Base-by-base conservation (phyloP, 371 early-diverging fungal genomes). In the Furculomyces boomerangus region DNA sequence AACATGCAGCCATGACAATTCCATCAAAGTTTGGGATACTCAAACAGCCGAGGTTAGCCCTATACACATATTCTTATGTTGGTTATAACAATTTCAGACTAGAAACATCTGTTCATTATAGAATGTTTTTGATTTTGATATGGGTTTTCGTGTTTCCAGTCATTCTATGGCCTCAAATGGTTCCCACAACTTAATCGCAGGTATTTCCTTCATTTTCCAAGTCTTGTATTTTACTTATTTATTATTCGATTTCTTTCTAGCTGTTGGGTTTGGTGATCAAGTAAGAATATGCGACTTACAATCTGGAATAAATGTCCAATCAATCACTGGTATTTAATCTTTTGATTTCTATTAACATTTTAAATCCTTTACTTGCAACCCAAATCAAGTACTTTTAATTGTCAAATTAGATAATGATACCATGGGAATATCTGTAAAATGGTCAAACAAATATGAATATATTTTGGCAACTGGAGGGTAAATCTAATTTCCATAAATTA, bases 1-100 rank as follows among this genome's bases (percentile, higher is more conserved):
- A 0, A 84, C 83, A 14, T 78, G 80, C 0, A 84, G 88, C 2
- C 77, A 76, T 57, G 90, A 90, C 60, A 65, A 70, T 16, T 75
- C 77, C 2, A 65, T 90, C 18, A 81, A 80, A 56, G 76, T 85
- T 2, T 90, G 88, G 88, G 93, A 90, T 57, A 83, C 85, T 3
- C 79, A 7, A 10, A 22, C 46, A 8, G 5, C n/a, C 7, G n/a
- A 46, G 46, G 46, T 46, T 10, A 10, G 35, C 35, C 35, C 7
- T 46, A 46, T 27, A 27, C 24, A 27, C n/a, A 46, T 27, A 13
- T 14, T 10, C 14, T 24, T 14, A 13, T 27, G 13, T 24, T 14
- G 27, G 13, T 46, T 46, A 13, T 46, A 8, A 46, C 46, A 46
- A 10, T 27, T n/a, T 39, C 14, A 13, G 39, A 39, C n/a, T 39